These are phyloP conservation scores for Pythium guiyangense DNA, from an alignment of 352 stramenopile genomes.

Conservation along the genomic window DNA sequence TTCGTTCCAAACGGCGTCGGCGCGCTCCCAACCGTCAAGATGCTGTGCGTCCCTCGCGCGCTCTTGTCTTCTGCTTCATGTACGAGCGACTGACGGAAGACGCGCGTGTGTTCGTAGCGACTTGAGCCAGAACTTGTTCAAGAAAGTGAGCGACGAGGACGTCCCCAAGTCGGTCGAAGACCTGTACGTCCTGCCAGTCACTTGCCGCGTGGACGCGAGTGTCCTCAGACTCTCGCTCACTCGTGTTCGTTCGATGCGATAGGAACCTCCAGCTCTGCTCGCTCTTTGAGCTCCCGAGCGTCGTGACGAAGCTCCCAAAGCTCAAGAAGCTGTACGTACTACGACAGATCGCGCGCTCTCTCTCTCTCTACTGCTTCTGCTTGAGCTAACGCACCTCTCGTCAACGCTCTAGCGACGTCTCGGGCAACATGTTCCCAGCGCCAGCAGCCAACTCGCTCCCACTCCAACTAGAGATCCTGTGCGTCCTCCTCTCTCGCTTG, in stretches of 20 bases:
- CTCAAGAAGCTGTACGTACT: slow-evolving; percentile 28
- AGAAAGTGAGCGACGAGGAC: slow-evolving; percentile 7
- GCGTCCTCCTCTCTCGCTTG: too few relatives aligned
- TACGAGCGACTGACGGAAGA: neutral
- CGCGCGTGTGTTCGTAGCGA: slow-evolving; percentile 3
- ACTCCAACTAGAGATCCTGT: slow-evolving; percentile 20
- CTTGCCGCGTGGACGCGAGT: neutral
- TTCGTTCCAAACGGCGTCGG: slow-evolving; percentile 15
- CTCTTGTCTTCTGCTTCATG: neutral
- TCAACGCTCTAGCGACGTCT: slow-evolving; percentile 13
- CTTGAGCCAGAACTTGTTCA: slow-evolving; percentile 20
- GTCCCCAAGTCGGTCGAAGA: slow-evolving; percentile 15
- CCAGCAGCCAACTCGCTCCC: slow-evolving; percentile 14
- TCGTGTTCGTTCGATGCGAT: too few relatives aligned
- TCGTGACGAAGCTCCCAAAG: slow-evolving; percentile 23
- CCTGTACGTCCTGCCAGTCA: slow-evolving; percentile 15
- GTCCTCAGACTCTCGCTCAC: too few relatives aligned
- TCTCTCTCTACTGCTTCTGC: neutral
- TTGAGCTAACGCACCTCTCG: too few relatives aligned
- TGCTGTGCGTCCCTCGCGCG: slow-evolving; percentile 8
- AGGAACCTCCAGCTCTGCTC: slow-evolving; percentile 26
- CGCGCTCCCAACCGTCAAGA: slow-evolving; percentile 13
- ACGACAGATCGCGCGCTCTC: too few relatives aligned
- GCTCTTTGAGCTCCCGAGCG: slow-evolving; percentile 22
- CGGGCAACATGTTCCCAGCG: slow-evolving; percentile 16